Base-by-base conservation (phyloP, 148 eudicot species). In the Fagopyrum tataricum region DNA sequence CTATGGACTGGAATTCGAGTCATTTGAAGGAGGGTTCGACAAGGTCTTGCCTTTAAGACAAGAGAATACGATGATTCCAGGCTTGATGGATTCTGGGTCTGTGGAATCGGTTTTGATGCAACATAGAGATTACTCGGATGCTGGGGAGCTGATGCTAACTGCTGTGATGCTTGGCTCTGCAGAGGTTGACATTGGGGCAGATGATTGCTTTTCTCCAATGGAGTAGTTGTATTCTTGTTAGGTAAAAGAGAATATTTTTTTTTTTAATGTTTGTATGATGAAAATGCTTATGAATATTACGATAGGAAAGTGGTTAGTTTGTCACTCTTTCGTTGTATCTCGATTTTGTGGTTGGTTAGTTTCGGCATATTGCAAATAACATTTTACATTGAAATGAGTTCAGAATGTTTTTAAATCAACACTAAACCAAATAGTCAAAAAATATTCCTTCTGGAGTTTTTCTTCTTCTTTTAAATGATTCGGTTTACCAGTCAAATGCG, bases 71-170 rank as follows among this genome's bases (percentile, higher is more conserved):
- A 85, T 82, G 69, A 39, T 75, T 72, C 52, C 79, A 14, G 70
- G 72, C 75, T 37, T 74, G 59, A 89, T 69, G 75, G 90, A 85
- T 59, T 43, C 71, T 7, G 80, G 81, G 55, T 85, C 96, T 40
- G 97, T 95, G 2, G 99, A 95, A 80, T 81, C 78, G 14, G 85
- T 92, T 44, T 74, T 95, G 79, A 90, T 87, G 99, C 99, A 88
- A 84, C 99, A 95, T 80, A 95, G 85, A 81, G 94, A 90, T 74
- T 95, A 81, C 75, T 79, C 97, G 0, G 94, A 85, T 48, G 94
- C 93, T 0, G 97, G 94, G 55, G 90, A 88, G 86, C 74, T 95
- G 75, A 95, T 92, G 96, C 75, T 95, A 67, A 87, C 88, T 23
- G 91, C 97, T 23, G 70, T 92, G 40, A 87, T 88, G 94, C 47